Evolutionary conservation across 805 yeast genomes (phyloP).

Genomic region (Candida nitratophila): DNA sequence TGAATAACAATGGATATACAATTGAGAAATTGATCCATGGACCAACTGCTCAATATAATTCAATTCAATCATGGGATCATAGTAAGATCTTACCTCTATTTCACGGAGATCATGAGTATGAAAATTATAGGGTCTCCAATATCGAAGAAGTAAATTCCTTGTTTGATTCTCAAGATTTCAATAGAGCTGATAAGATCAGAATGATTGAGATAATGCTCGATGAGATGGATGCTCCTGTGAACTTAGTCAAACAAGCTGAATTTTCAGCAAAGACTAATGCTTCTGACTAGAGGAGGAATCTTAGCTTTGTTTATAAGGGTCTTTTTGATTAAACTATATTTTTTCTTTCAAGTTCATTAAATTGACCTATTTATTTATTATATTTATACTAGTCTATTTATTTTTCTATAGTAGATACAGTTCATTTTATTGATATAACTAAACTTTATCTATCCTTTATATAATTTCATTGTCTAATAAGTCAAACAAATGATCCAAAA

Average conservation of each 20-base stretch:
- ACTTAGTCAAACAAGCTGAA: constrained; percentile 62
- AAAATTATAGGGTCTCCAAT: constrained; percentile 45
- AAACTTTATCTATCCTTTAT: too few species aligned
- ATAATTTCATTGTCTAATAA: constrained; percentile 27
- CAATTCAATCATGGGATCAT: constrained; percentile 66
- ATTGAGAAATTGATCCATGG: constrained; percentile 73
- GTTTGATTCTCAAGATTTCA: constrained; percentile 39
- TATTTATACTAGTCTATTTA: background rate
- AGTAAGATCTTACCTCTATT: constrained; percentile 49
- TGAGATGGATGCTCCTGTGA: constrained; percentile 62
- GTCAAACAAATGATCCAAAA: constrained; percentile 32
- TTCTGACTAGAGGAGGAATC: background rate
- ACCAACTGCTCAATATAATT: constrained; percentile 55
- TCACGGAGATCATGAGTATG: constrained; percentile 48
- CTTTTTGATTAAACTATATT: background rate
- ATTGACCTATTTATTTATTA: background rate
- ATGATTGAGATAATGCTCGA: constrained; percentile 63
- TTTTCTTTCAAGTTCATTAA: background rate
- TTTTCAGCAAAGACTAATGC: constrained; percentile 31
- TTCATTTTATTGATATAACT: too few species aligned
- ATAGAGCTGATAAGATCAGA: constrained; percentile 52
- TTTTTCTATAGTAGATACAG: background rate
- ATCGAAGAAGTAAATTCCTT: constrained; percentile 52
- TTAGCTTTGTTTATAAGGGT: background rate
- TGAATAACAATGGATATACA: constrained; percentile 71